Conservation (phyloP, 305 asterid species). For the Fraxinus greggii region DNA sequence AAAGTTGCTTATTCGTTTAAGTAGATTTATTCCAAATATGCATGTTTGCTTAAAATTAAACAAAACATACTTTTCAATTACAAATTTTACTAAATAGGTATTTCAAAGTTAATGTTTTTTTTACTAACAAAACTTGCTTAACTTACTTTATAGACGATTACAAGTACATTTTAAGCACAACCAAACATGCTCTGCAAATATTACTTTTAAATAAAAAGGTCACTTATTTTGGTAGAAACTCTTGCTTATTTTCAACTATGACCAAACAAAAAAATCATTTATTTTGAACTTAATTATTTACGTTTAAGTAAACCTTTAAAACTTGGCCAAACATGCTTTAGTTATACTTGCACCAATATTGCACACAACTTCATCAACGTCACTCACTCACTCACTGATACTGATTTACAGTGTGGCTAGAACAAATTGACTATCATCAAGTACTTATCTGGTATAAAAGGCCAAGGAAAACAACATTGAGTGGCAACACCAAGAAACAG, state of each 20-base stretch:
- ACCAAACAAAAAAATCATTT: background rate
- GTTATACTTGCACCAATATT: background rate
- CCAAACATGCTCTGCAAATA: background rate
- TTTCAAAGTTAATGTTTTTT: background rate
- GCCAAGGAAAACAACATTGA: background rate
- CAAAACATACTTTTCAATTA: background rate
- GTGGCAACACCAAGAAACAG: background rate
- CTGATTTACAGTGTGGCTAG: background rate
- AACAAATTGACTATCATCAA: background rate
- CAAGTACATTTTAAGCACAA: background rate
- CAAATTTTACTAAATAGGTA: background rate
- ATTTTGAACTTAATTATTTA: background rate
- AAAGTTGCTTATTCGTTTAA: background rate
- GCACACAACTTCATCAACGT: background rate
- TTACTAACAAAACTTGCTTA: background rate
- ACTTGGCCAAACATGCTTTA: background rate
- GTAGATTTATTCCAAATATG: background rate
- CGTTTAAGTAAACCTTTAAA: background rate
- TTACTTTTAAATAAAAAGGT: background rate
- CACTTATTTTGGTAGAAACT: background rate
- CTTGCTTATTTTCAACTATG: background rate
- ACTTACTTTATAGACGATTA: background rate
- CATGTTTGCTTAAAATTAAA: background rate
- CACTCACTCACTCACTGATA: background rate
- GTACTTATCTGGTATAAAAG: background rate